These are phyloP conservation scores for Lactarius hengduanensis DNA, from an alignment of 768 basidiomycete genomes.

Conservation along the genomic window DNA sequence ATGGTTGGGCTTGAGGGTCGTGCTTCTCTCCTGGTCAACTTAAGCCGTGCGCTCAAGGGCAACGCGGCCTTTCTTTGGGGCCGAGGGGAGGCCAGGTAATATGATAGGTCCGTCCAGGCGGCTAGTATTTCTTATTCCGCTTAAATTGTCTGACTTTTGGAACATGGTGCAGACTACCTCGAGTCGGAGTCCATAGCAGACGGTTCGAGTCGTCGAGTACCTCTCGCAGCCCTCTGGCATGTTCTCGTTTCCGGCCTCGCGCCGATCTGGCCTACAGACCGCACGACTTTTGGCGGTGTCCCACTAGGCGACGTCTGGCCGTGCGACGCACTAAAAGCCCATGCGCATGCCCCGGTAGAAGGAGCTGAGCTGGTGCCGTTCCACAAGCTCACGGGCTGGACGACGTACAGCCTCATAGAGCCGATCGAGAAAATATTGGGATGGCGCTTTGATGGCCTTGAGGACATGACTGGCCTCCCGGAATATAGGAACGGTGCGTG, in stretches of 20 bases:
- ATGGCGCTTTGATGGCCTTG: constrained; percentile 80
- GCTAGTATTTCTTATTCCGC: constrained; percentile 15
- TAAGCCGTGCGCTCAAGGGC: constrained; percentile 66
- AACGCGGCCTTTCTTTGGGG: constrained; percentile 69
- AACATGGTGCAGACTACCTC: constrained; percentile 57
- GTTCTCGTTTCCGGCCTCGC: constrained; percentile 79
- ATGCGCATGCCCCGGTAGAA: constrained; percentile 37
- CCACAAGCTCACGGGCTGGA: constrained; percentile 95
- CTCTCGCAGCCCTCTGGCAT: constrained; percentile 77
- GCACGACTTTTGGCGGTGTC: constrained; percentile 63
- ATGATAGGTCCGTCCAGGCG: constrained; percentile 57
- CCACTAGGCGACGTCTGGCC: constrained; percentile 95
- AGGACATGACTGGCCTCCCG: constrained; percentile 88
- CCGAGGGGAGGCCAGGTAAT: constrained; percentile 74
- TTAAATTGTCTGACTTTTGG: constrained; percentile 4
- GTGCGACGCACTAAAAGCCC: constrained; percentile 51
- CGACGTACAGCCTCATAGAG: constrained; percentile 86
- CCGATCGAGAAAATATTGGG: constrained; percentile 72
- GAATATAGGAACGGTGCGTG: constrained; percentile 87
- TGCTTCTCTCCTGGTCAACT: constrained; percentile 67
- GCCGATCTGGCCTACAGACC: constrained; percentile 83
- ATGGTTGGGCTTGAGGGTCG: constrained; percentile 92
- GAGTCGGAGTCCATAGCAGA: constrained; percentile 50
- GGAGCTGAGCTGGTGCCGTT: constrained; percentile 84
- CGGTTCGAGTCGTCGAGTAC: constrained; percentile 48